These are phyloP conservation scores for Trebouxia sp. DNA, from an alignment of 139 green algal genomes.

Conservation along the genomic window DNA sequence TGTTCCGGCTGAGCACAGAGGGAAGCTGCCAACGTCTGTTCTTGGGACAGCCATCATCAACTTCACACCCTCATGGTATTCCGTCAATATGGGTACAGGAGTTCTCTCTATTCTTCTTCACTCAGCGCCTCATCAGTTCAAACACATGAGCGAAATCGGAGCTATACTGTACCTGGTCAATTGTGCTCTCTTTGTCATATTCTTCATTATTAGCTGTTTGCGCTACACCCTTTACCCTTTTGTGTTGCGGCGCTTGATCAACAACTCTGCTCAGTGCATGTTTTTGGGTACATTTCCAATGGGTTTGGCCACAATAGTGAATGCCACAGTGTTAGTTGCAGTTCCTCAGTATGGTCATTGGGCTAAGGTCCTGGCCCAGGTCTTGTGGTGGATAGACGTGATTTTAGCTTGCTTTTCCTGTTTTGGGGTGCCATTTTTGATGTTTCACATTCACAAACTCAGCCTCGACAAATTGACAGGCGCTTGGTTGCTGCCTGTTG, in stretches of 20 bases:
- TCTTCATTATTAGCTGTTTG: not conserved
- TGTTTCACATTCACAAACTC: conserved; percentile 29
- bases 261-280: not conserved
- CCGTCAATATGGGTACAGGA: conserved; percentile 30
- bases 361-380: not conserved
- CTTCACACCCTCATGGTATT: conserved; percentile 35
- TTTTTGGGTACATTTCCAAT: conserved; percentile 24
- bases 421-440: conserved; percentile 28
- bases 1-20: too few relatives aligned
- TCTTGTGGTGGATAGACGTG: conserved; percentile 32
- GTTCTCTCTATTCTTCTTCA: conserved; percentile 28
- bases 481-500: conserved; percentile 28
- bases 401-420: not conserved
- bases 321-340: conserved; percentile 23
- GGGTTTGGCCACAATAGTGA: conserved; percentile 27
- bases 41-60: not conserved
- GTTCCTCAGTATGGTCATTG: conserved; percentile 16
- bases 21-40: not conserved
- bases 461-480: conserved; percentile 31
- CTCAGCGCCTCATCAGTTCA: conserved; percentile 27
- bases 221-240: conserved; percentile 21
- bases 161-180: conserved; percentile 28
- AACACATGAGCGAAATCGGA: conserved; percentile 9
- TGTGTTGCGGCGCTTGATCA: not conserved
- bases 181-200: conserved; percentile 18